Evolutionary conservation across 2,329 filamentous ascomycete genomes (phyloP).

Genomic region (Penicillium janthinellum): DNA sequence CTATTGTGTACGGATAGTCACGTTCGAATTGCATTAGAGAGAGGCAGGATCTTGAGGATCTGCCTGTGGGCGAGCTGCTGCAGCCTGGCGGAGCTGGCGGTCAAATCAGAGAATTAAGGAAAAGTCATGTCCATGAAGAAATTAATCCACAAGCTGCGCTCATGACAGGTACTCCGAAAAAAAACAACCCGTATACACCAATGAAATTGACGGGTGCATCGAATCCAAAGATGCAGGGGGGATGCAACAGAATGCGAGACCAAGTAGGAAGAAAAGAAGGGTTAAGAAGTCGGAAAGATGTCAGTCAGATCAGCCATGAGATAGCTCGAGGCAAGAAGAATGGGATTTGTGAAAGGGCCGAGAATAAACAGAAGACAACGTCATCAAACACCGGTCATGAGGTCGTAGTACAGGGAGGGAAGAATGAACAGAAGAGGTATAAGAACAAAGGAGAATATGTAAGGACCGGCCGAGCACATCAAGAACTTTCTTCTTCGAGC

Average conservation of each 20-base stretch:
- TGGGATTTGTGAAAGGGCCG: neutral
- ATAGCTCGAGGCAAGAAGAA: slow-evolving; percentile 1
- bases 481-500: slow-evolving; percentile 45
- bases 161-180: slow-evolving; percentile 11
- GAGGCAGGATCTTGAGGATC: too few relatives aligned
- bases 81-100: too few relatives aligned
- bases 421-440: slow-evolving; percentile 8
- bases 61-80: too few relatives aligned
- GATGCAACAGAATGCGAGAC: neutral
- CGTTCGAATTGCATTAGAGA: too few relatives aligned
- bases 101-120: neutral
- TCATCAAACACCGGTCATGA: slow-evolving; percentile 32
- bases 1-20: too few relatives aligned
- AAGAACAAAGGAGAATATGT: slow-evolving; percentile 29
- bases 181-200: neutral
- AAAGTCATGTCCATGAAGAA: slow-evolving; percentile 23
- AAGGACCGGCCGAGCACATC: slow-evolving; percentile 25
- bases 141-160: slow-evolving; percentile 22
- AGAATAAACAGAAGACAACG: slow-evolving; percentile 10
- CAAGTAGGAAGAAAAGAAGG: slow-evolving; percentile 10
- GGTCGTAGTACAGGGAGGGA: slow-evolving; percentile 28
- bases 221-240: neutral
- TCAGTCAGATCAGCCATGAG: slow-evolving; percentile 17
- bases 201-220: slow-evolving; percentile 8
- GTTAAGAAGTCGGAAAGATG: slow-evolving; percentile 16